Conservation (phyloP, 768 basidiomycete genomes). For the Panaeolus cyanescens region DNA sequence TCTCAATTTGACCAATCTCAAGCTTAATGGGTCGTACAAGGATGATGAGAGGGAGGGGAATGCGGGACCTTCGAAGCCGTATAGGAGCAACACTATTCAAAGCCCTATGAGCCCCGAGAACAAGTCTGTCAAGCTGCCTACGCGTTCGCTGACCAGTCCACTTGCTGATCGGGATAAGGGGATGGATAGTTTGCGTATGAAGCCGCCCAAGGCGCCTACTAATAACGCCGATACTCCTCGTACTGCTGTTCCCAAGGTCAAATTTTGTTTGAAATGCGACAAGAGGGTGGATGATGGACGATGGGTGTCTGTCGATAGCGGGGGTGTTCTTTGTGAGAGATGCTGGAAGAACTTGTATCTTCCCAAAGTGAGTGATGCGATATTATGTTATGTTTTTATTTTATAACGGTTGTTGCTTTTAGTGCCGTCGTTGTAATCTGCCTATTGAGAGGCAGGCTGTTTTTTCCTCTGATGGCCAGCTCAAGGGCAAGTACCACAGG, state of each 20-base stretch:
- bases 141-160: slow-evolving; percentile 49
- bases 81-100: slow-evolving; percentile 56
- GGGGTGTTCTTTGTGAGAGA: slow-evolving; percentile 77
- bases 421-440: slow-evolving; percentile 87
- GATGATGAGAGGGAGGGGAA: not conserved
- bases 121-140: slow-evolving; percentile 55
- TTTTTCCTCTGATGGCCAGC: slow-evolving; percentile 87
- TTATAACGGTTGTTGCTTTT: slow-evolving; percentile 5
- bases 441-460: slow-evolving; percentile 93
- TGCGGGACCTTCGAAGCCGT: slow-evolving; percentile 25
- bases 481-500: slow-evolving; percentile 94
- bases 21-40: not conserved
- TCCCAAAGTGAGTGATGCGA: slow-evolving; percentile 77
- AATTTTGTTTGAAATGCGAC: slow-evolving; percentile 68
- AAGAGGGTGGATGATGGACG: slow-evolving; percentile 74
- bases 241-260: slow-evolving; percentile 25
- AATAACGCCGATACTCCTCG: not conserved
- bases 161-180: slow-evolving; percentile 22
- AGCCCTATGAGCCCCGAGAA: slow-evolving; percentile 41
- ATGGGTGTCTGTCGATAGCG: slow-evolving; percentile 81
- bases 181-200: slow-evolving; percentile 8
- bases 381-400: slow-evolving; percentile 7
- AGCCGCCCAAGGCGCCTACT: not conserved
- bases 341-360: slow-evolving; percentile 98
- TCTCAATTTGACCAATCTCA: slow-evolving; percentile 5